phyloP scores from a whole-genome alignment of 495 filamentous ascomycete species.

The Endocarpon pusillum region DNA sequence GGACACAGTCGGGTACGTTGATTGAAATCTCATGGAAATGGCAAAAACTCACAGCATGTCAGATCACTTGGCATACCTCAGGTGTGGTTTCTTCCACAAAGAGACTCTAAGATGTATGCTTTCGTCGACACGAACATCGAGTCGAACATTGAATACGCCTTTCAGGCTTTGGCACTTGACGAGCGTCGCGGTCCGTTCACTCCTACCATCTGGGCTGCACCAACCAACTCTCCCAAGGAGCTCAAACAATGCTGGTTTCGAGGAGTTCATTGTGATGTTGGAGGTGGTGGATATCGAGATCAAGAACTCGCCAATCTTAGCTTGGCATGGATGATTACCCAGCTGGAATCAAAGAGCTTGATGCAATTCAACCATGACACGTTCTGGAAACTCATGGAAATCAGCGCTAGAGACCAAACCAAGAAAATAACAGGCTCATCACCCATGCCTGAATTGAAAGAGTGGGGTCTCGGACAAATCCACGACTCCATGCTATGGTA shows the following conservation, averaged over 20 bases:
- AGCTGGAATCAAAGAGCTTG: slow-evolving; percentile 41
- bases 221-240: slow-evolving; percentile 6
- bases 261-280: slow-evolving; percentile 44
- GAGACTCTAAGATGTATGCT: slow-evolving; percentile 8
- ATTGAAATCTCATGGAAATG: too few relatives aligned
- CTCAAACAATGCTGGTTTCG: slow-evolving; percentile 32
- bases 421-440: too few relatives aligned
- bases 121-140: slow-evolving; percentile 10
- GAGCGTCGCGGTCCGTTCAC: slow-evolving; percentile 24
- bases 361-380: too few relatives aligned
- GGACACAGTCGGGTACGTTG: slow-evolving; percentile 50
- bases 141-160: slow-evolving; percentile 26
- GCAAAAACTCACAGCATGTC: too few relatives aligned
- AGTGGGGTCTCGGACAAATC: slow-evolving; percentile 42
- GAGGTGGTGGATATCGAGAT: slow-evolving; percentile 41
- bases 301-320: slow-evolving; percentile 46
- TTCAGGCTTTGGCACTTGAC: slow-evolving; percentile 32
- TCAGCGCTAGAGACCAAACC: too few relatives aligned
- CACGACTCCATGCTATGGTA: slow-evolving; percentile 26
- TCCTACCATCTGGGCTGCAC: slow-evolving; percentile 27
- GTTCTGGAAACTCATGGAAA: too few relatives aligned
- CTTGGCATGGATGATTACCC: slow-evolving; percentile 60
- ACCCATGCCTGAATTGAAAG: too few relatives aligned
- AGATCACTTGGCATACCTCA: background rate
- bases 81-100: background rate